Evolutionary conservation across 805 yeast species (phyloP).

Genomic region (Tanozyma kutaoensis): DNA sequence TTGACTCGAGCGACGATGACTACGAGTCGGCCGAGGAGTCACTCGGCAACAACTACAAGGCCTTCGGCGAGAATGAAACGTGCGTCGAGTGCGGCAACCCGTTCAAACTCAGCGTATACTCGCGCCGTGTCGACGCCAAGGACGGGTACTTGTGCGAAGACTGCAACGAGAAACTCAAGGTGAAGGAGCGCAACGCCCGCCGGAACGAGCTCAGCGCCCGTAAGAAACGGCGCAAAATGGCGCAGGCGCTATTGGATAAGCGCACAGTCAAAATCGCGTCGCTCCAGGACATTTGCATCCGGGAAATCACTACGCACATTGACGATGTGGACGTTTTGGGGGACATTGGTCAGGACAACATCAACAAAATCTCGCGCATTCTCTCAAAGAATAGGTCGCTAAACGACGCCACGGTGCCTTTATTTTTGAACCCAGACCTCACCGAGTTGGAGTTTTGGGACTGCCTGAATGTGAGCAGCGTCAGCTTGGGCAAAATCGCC

Average conservation of each 20-base stretch:
- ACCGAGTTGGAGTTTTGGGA: slow-evolving; percentile 72
- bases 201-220: slow-evolving; percentile 51
- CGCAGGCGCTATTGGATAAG: slow-evolving; percentile 73
- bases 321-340: slow-evolving; percentile 73
- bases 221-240: slow-evolving; percentile 64
- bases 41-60: slow-evolving; percentile 9
- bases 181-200: slow-evolving; percentile 30
- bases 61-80: slow-evolving; percentile 38
- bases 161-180: slow-evolving; percentile 33
- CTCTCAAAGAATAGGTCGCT: slow-evolving; percentile 74
- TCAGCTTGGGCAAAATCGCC: slow-evolving; percentile 56
- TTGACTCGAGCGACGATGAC: slow-evolving; percentile 10
- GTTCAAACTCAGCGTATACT: slow-evolving; percentile 55
- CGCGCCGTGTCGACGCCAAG: slow-evolving; percentile 35
- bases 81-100: slow-evolving; percentile 52
- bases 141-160: slow-evolving; percentile 58
- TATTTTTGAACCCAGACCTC: slow-evolving; percentile 55
- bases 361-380: slow-evolving; percentile 62
- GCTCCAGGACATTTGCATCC: slow-evolving; percentile 74
- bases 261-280: slow-evolving; percentile 50
- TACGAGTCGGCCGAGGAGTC: slow-evolving; percentile 14
- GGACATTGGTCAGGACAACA: slow-evolving; percentile 66
- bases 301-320: slow-evolving; percentile 50
- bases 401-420: slow-evolving; percentile 53
- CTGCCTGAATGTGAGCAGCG: slow-evolving; percentile 66